A percentile compares a stretch with the other conserved stretches of the same genome.
phyloP scores from a whole-genome alignment of 768 basidiomycete genomes.

The Termitomyces titanicus region DNA sequence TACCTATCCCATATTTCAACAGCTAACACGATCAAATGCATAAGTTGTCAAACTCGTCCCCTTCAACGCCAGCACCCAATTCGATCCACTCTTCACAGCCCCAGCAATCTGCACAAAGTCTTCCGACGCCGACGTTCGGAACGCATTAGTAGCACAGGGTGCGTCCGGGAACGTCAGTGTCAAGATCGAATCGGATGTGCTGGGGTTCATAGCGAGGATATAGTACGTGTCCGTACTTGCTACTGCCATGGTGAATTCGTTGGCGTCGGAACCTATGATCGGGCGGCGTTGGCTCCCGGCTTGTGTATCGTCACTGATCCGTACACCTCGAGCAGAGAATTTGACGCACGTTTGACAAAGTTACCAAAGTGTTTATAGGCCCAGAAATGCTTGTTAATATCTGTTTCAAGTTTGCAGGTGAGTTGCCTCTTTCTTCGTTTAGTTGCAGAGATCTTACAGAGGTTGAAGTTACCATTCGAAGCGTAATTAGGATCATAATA shows the following conservation, averaged over 20 bases:
- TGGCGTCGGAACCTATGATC: constrained; percentile 29
- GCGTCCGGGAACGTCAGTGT: constrained; percentile 31
- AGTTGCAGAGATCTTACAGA: constrained; percentile 23
- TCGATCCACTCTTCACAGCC: constrained; percentile 20
- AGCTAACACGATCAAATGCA: constrained; percentile 25
- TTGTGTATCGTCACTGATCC: constrained; percentile 5
- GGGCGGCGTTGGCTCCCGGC: constrained; percentile 34
- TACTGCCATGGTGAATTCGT: constrained; percentile 28
- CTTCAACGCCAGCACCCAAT: constrained; percentile 27
- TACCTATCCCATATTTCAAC: constrained; percentile 12
- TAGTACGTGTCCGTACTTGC: constrained; percentile 24
- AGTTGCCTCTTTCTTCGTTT: background rate
- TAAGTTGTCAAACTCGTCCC: constrained; percentile 33
- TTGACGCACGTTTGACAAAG: constrained; percentile 34
- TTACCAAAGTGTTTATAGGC: constrained; percentile 38
- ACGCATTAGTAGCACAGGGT: constrained; percentile 24
- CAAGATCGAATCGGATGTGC: constrained; percentile 22
- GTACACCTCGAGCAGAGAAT: background rate
- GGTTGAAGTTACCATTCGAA: constrained; percentile 31
- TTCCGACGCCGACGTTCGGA: constrained; percentile 30
- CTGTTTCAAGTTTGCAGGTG: constrained; percentile 10
- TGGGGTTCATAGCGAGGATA: constrained; percentile 34
- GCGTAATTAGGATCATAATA: constrained; percentile 40
- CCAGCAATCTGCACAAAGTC: constrained; percentile 28
- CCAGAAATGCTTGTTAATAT: constrained; percentile 36